phyloP scores from a whole-genome alignment of 306 rosid species.

The Vicia sativa region DNA sequence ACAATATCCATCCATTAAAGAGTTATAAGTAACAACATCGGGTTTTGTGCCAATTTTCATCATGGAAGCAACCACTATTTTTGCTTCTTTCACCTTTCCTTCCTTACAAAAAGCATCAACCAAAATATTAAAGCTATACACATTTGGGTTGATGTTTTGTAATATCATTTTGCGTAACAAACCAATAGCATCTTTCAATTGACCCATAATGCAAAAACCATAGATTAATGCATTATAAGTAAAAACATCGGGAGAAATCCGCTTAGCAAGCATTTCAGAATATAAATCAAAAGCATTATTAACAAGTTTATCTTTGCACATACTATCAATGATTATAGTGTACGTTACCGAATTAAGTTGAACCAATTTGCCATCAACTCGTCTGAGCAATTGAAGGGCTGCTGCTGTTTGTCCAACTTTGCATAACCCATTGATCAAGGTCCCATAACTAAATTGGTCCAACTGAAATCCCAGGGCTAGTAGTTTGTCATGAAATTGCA shows the following conservation, averaged over 20 bases:
- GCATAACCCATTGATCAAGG: background rate
- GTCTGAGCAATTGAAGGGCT: background rate
- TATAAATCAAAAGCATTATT: background rate
- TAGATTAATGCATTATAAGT: background rate
- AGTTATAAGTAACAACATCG: background rate
- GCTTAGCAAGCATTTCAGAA: background rate
- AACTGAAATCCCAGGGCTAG: background rate
- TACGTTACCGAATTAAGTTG: background rate
- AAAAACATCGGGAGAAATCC: background rate
- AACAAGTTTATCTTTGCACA: background rate
- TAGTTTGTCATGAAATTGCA: background rate
- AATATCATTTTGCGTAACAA: background rate
- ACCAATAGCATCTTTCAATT: background rate
- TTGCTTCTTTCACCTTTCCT: background rate
- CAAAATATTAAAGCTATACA: background rate
- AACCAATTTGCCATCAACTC: background rate
- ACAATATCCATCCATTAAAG: constrained; percentile 6
- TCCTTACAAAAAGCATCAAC: constrained; percentile 18
- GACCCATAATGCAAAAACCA: background rate
- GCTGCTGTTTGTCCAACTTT: background rate
- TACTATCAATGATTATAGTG: background rate
- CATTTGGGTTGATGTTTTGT: background rate
- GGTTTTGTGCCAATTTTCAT: background rate
- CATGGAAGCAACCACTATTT: background rate
- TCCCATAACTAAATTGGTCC: background rate